Base-by-base conservation (phyloP, 2,329 filamentous ascomycete genomes). In the Alternaria ethzedia region DNA sequence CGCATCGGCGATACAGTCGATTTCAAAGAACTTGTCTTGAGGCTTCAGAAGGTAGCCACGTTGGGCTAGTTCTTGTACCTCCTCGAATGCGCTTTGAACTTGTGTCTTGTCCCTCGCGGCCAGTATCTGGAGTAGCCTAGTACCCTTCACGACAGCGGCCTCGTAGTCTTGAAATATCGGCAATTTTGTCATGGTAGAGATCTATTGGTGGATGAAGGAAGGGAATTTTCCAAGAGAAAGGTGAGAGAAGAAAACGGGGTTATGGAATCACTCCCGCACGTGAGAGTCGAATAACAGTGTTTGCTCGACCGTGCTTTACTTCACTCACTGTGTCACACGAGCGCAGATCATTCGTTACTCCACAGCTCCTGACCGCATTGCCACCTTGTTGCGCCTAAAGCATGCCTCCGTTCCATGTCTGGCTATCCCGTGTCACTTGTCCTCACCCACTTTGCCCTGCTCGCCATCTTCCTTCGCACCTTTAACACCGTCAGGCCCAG, bases 401-500 rank as follows among this genome's bases (percentile, higher is more conserved):
- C 15, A 36, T 36, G 4, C 32, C 32, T 36, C 20, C 49, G 13
- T 8, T 9, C 23, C 8, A 41, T 52, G 9, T 41, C 5, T 32
- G 28, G 21, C 5, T 21, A 15, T 41, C 23, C 11, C 49, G 3
- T 23, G 13, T 52, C 30, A 41, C 20, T 52, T 52, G 1, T 12
- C 49, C 12, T 46, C 49, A 23, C 49, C 49, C 28, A 2, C 13
- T 8, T 46, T 26, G 0, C 30, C 32, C 23, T 62, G 17, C 15
- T 32, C 17, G 13, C 36, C 45, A 17, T 45, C 28, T 5, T 25
- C 57, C 15, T 60, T 57, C 26, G 36, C 36, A 36, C 52, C 59
- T 65, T 41, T 21, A 58, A 36, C 32, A 51, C 30, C 26, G 49
- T 64, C 58, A 64, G 59, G 54, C 21, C 28, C 25, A 30, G 6